These are phyloP conservation scores for Prinsepia uniflora DNA, from an alignment of 306 rosid genomes.

Conservation along the genomic window DNA sequence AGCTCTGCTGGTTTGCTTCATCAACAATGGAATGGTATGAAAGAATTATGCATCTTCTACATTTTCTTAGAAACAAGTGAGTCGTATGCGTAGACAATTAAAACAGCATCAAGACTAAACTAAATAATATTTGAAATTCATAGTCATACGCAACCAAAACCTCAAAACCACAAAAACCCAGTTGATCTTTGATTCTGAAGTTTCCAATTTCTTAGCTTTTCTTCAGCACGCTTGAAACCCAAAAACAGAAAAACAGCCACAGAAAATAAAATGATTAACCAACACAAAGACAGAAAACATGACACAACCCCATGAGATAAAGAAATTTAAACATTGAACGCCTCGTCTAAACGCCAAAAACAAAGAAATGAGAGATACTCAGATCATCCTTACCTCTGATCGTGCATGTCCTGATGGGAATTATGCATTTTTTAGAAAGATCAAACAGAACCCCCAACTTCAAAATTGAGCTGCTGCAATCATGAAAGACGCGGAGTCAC, in stretches of 20 bases:
- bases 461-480: slow-evolving; percentile 27
- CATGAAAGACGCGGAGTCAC: not conserved
- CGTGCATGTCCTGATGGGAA: slow-evolving; percentile 51
- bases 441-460: slow-evolving; percentile 16
- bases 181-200: not conserved
- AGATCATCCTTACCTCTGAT: slow-evolving; percentile 55
- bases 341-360: slow-evolving; percentile 1
- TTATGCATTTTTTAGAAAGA: slow-evolving; percentile 34
- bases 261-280: not conserved
- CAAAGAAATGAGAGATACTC: slow-evolving; percentile 23
- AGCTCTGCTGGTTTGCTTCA: slow-evolving; percentile 7
- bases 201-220: slow-evolving; percentile 1
- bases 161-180: not conserved
- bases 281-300: not conserved
- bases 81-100: not conserved
- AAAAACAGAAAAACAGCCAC: not conserved
- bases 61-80: not conserved
- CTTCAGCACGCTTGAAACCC: slow-evolving; percentile 4
- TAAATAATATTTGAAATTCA: not conserved
- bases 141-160: slow-evolving; percentile 8
- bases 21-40: not conserved
- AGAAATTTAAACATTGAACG: not conserved
- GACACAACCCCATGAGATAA: not conserved
- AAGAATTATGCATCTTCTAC: not conserved
- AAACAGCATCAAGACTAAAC: not conserved